A percentile compares a stretch with the other conserved stretches of the same genome.
Conservation (phyloP, 2,329 filamentous ascomycete species). For the Fusarium sp. region DNA sequence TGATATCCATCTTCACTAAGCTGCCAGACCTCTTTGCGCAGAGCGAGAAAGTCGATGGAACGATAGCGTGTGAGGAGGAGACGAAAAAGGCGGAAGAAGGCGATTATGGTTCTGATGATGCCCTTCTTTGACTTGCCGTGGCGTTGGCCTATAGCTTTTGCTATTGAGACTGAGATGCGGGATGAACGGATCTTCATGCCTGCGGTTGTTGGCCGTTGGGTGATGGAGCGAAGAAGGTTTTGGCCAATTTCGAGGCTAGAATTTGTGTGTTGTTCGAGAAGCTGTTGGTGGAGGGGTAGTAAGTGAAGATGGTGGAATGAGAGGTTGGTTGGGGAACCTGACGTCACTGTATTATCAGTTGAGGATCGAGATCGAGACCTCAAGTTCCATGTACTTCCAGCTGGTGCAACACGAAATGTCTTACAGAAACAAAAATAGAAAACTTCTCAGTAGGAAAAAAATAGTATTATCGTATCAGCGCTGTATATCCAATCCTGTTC, state of each 20-base stretch:
- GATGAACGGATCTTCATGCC: slow-evolving; percentile 49
- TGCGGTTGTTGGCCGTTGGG: neutral
- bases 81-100: slow-evolving; percentile 50
- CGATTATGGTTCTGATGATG: slow-evolving; percentile 46
- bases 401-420: neutral
- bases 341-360: slow-evolving; percentile 28
- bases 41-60: slow-evolving; percentile 44
- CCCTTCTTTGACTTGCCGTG: slow-evolving; percentile 34
- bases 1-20: slow-evolving; percentile 53
- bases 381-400: neutral
- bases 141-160: slow-evolving; percentile 63
- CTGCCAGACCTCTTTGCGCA: slow-evolving; percentile 46
- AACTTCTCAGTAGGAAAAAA: neutral
- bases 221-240: neutral
- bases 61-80: slow-evolving; percentile 45
- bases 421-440: neutral
- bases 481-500: slow-evolving; percentile 2
- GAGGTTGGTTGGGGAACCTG: slow-evolving; percentile 4
- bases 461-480: neutral
- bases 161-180: slow-evolving; percentile 66
- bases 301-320: neutral
- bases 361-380: slow-evolving; percentile 8
- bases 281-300: neutral
- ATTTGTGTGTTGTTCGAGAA: slow-evolving; percentile 9
- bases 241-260: slow-evolving; percentile 3